These are phyloP conservation scores for Amanita phalloides DNA, from an alignment of 768 basidiomycete genomes.

Conservation along the genomic window DNA sequence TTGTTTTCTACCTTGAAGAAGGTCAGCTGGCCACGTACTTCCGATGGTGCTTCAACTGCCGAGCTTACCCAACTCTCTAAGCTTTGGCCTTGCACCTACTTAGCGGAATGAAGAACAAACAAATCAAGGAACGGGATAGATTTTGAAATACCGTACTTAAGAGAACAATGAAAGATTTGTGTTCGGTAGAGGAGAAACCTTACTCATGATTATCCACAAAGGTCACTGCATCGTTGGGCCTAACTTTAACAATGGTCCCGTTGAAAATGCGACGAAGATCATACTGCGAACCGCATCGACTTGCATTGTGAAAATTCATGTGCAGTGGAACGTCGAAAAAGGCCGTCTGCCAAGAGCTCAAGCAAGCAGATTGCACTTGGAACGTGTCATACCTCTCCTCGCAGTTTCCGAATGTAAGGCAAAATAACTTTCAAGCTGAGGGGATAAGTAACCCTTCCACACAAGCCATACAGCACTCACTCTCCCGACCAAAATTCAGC, in stretches of 20 bases:
- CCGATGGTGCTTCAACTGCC: not conserved
- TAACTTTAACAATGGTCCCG: conserved; percentile 51
- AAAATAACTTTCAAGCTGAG: conserved; percentile 38
- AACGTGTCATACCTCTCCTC: conserved; percentile 45
- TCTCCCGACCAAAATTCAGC: conserved; percentile 80
- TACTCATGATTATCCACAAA: conserved; percentile 91
- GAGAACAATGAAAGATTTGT: not conserved
- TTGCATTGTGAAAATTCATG: conserved; percentile 71
- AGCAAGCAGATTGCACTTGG: not conserved
- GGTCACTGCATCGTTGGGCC: conserved; percentile 77
- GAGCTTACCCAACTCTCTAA: conserved; percentile 72
- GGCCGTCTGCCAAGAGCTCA: conserved; percentile 40
- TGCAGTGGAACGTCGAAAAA: conserved; percentile 93
- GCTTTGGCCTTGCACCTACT: conserved; percentile 52
- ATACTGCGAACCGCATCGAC: conserved; percentile 51
- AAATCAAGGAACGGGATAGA: not conserved
- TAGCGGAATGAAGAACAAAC: not conserved
- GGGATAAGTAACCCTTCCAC: not conserved
- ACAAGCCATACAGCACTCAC: conserved; percentile 25
- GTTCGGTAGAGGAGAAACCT: conserved; percentile 14
- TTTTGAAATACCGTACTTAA: conserved; percentile 40
- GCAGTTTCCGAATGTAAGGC: conserved; percentile 49
- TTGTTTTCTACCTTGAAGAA: conserved; percentile 43
- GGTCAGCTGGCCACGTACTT: not conserved
- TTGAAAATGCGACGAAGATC: conserved; percentile 72